Base-by-base conservation (phyloP, 108 stramenopile species). In the Nitzschia putrida region DNA sequence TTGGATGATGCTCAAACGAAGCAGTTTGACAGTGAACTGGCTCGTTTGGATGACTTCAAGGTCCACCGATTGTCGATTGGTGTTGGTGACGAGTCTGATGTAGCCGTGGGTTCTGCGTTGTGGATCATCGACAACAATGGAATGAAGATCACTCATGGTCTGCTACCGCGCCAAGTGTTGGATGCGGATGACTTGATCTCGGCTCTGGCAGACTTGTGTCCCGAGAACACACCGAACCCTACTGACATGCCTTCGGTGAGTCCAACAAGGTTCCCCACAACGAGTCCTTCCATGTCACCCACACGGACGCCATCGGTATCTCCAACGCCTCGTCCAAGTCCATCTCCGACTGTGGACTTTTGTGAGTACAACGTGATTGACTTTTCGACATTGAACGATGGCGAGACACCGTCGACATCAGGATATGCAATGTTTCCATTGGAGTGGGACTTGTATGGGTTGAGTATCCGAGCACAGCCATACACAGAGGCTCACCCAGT, bases 1-100 rank as follows among this genome's bases (percentile, higher is more conserved):
- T 3, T 24, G 21, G 61, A 57, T 34, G 16, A 20, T 0, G 38
- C 34, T 34, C 61, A 52, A 22, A 50, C 47, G 1, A 72, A 61
- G 40, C 20, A 39, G 13, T 79, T 57, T 40, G 45, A 29, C 13
- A 69, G 68, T 13, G 73, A 79, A 40, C 47, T 79, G 9, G 59
- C 51, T 2, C 21, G 12, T 10, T 54, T 79, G 8, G 54, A 69
- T 26, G 18, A 18, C 2, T 18, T 49, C 18, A 57, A 51, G 8
- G 73, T 74, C 10, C 26, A 49, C 10, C 67, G 78, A 14, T 49
- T 74, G 18, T 55, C 78, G 7, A 59, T 79, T 56, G 78, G 78
- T 51, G 68, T 79, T n/a, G 78, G 78, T 26, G 12, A 21, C 20
- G 50, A 50, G 16, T 64, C 61, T 43, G 68, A 79, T 66, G 58